Evolutionary conservation across 1,284 basidiomycete genomes (phyloP).

Genomic region (Vanrija sp.): DNA sequence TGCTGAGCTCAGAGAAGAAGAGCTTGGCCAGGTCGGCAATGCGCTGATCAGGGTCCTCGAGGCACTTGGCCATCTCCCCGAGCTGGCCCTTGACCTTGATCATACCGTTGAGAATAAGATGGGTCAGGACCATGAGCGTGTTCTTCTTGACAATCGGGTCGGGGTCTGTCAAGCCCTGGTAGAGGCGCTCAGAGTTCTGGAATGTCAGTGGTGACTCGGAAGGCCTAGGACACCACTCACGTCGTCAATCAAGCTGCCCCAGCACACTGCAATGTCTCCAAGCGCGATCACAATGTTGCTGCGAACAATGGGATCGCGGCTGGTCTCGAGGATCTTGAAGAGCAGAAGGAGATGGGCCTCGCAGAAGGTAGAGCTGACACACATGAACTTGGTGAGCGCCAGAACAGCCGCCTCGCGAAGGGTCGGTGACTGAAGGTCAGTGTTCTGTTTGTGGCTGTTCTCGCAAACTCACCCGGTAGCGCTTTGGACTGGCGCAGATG

Average conservation of each 20-base stretch:
- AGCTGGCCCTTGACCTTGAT: slow-evolving; percentile 99
- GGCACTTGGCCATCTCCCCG: slow-evolving; percentile 98
- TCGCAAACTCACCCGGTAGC: slow-evolving; percentile 64
- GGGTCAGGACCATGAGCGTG: slow-evolving; percentile 97
- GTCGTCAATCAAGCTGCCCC: slow-evolving; percentile 94
- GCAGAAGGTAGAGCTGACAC: slow-evolving; percentile 90
- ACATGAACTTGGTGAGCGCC: slow-evolving; percentile 93
- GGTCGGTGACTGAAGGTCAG: slow-evolving; percentile 65
- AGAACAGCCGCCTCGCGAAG: slow-evolving; percentile 83
- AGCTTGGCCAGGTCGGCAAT: slow-evolving; percentile 91
- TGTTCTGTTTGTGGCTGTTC: neutral
- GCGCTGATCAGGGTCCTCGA: slow-evolving; percentile 86
- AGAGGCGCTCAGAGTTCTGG: slow-evolving; percentile 83
- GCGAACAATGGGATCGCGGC: slow-evolving; percentile 80
- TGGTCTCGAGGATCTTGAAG: slow-evolving; percentile 89
- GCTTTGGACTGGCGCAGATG: slow-evolving; percentile 77
- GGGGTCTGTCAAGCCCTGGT: slow-evolving; percentile 83
- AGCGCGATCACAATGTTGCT: slow-evolving; percentile 96
- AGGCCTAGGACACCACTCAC: slow-evolving; percentile 27
- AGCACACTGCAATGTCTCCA: slow-evolving; percentile 94
- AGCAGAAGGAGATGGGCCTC: slow-evolving; percentile 82
- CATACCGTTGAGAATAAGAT: slow-evolving; percentile 97
- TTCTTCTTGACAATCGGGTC: slow-evolving; percentile 96
- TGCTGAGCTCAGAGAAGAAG: slow-evolving; percentile 93
- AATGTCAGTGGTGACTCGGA: neutral